phyloP scores from a whole-genome alignment of 768 basidiomycete species.

The Leccinum pellstonianum region DNA sequence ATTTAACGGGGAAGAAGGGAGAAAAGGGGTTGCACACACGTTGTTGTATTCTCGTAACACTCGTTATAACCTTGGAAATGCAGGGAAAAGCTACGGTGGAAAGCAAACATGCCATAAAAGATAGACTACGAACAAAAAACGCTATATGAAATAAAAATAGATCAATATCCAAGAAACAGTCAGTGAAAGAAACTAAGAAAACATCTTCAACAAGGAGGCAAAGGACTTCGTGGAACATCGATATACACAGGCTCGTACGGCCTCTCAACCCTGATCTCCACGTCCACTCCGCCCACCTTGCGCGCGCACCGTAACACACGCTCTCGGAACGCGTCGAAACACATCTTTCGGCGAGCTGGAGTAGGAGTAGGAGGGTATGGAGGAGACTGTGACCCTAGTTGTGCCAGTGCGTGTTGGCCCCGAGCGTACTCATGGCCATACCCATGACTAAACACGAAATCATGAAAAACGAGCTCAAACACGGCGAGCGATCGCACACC shows the following conservation, averaged over 20 bases:
- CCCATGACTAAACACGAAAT: slow-evolving; percentile 16
- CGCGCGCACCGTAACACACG: slow-evolving; percentile 24
- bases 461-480: slow-evolving; percentile 27
- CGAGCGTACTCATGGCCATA: background rate
- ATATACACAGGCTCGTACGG: slow-evolving; percentile 29
- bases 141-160: background rate
- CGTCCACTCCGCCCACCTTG: slow-evolving; percentile 20
- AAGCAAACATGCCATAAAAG: background rate
- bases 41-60: background rate
- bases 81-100: background rate
- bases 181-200: background rate
- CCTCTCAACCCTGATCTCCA: slow-evolving; percentile 25
- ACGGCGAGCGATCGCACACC: slow-evolving; percentile 13
- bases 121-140: background rate
- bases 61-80: background rate
- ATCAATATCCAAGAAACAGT: background rate
- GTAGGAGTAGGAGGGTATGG: background rate
- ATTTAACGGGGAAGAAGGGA: background rate
- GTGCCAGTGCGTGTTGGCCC: background rate
- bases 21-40: background rate
- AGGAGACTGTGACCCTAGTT: background rate
- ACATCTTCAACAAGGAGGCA: background rate
- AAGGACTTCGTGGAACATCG: slow-evolving; percentile 2
- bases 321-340: slow-evolving; percentile 22
- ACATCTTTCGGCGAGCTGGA: slow-evolving; percentile 2